These are phyloP conservation scores for Alternaria burnsii DNA, from an alignment of 2,329 filamentous ascomycete genomes.

Conservation along the genomic window DNA sequence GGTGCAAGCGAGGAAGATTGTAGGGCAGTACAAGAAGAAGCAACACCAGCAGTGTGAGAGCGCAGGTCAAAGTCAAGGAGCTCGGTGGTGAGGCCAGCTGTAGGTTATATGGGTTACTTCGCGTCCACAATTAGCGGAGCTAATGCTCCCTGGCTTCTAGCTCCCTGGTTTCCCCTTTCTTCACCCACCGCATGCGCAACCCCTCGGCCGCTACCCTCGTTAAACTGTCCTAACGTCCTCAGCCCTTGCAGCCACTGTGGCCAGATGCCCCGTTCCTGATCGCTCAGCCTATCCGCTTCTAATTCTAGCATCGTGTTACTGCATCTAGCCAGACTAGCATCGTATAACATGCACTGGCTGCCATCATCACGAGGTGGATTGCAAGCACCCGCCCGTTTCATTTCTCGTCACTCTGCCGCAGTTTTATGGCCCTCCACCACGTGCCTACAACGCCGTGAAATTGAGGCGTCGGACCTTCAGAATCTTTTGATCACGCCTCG, in stretches of 20 bases:
- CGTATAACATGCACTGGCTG: conserved; percentile 27
- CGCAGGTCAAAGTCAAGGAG: conserved; percentile 31
- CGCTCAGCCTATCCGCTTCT: conserved; percentile 36
- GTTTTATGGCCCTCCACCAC: conserved; percentile 30
- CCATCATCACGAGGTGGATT: conserved; percentile 35
- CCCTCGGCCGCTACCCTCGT: conserved; percentile 22
- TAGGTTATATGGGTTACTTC: conserved; percentile 20
- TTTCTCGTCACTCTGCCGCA: conserved; percentile 31
- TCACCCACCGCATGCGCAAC: conserved; percentile 17
- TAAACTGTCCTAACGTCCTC: conserved; percentile 20
- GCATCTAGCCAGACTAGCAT: conserved; percentile 32
- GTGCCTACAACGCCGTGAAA: conserved; percentile 40
- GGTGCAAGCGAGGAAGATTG: conserved; percentile 17
- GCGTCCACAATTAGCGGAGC: conserved; percentile 22
- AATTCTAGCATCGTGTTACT: conserved; percentile 29
- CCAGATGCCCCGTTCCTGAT: conserved; percentile 24
- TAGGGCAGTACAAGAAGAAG: not conserved
- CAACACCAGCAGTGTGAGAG: conserved; percentile 12
- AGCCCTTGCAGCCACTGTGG: conserved; percentile 28
- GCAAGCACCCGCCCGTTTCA: not conserved
- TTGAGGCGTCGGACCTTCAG: conserved; percentile 33
- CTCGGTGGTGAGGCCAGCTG: conserved; percentile 35
- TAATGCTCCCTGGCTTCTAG: conserved; percentile 27
- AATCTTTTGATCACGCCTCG: conserved; percentile 37
- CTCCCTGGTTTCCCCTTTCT: conserved; percentile 20